phyloP scores from a whole-genome alignment of 306 rosid genomes.

The Sicyos baderoa region DNA sequence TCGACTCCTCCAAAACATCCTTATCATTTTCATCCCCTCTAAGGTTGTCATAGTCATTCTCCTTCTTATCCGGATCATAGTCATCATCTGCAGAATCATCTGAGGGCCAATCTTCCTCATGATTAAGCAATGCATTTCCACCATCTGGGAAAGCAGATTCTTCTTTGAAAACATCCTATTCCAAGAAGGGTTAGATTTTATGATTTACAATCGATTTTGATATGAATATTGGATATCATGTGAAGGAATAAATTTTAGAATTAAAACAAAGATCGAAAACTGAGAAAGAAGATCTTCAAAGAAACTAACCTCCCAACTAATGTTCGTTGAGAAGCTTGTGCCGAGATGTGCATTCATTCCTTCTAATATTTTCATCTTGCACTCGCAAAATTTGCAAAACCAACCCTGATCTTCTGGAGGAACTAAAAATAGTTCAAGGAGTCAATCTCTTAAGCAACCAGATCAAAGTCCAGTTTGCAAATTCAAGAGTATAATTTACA shows the following conservation, averaged over 20 bases:
- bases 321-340: constrained; percentile 53
- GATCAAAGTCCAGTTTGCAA: constrained; percentile 5
- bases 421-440: constrained; percentile 35
- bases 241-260: neutral
- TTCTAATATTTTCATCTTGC: constrained; percentile 73
- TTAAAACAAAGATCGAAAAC: neutral
- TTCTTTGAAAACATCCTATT: constrained; percentile 75
- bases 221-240: neutral
- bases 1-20: constrained; percentile 33
- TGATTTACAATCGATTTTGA: neutral
- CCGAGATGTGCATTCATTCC: constrained; percentile 82
- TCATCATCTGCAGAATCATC: constrained; percentile 90
- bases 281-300: constrained; percentile 8
- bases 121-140: constrained; percentile 39
- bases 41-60: constrained; percentile 32
- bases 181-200: constrained; percentile 13
- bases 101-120: constrained; percentile 80
- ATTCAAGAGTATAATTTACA: constrained; percentile 20
- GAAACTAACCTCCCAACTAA: constrained; percentile 69
- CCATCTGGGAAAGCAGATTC: constrained; percentile 72
- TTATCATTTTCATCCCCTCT: constrained; percentile 38
- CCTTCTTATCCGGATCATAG: constrained; percentile 67
- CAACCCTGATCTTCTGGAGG: constrained; percentile 79
- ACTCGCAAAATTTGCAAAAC: constrained; percentile 77
- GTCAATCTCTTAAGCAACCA: constrained; percentile 19